These are phyloP conservation scores for Narthecium ossifragum DNA, from an alignment of 106 monocot species.

Conservation along the genomic window DNA sequence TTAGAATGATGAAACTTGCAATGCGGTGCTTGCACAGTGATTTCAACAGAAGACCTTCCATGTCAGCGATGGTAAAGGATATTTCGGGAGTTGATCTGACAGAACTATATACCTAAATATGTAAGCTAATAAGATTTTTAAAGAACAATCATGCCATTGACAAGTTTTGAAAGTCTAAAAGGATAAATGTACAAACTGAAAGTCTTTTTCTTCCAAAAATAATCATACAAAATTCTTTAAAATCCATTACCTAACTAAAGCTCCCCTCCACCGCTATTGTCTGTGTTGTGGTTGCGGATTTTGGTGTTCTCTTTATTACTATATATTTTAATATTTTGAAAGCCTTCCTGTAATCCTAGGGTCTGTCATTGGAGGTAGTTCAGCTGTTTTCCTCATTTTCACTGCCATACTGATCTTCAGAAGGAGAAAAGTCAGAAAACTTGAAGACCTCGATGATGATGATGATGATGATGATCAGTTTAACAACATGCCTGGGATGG, in stretches of 20 bases:
- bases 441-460: constrained; percentile 19
- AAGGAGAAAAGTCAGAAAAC: constrained; percentile 15
- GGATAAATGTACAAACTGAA: no score
- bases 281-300: background rate
- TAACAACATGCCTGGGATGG: constrained; percentile 19
- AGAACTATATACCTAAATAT: no score
- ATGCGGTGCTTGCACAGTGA: constrained; percentile 11
- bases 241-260: no score
- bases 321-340: no score
- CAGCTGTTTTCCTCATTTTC: constrained; percentile 6
- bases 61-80: constrained; percentile 10
- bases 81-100: no score
- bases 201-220: no score
- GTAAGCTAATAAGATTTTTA: no score
- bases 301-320: no score
- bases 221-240: no score
- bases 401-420: background rate
- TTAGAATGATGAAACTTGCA: background rate
- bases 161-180: no score
- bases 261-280: no score
- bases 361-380: background rate
- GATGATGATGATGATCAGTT: constrained; percentile 29
- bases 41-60: constrained; percentile 1
- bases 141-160: no score
- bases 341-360: background rate